Evolutionary conservation across 2,329 filamentous ascomycete genomes (phyloP).

Genomic region (Botrytis pseudocinerea): DNA sequence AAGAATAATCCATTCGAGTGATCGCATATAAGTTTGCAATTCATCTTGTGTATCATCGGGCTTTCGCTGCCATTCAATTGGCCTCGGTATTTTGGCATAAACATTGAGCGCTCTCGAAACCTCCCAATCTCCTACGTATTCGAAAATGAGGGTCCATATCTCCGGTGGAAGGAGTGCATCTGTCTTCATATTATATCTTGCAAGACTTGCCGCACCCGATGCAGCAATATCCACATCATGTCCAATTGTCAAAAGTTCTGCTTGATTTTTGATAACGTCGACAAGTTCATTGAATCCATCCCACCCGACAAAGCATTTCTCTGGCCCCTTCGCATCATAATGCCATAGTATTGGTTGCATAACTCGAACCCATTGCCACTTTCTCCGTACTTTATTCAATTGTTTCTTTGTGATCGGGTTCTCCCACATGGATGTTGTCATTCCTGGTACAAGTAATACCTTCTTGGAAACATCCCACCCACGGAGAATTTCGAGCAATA

Average conservation of each 20-base stretch:
- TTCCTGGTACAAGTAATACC: slow-evolving; percentile 80
- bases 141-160: slow-evolving; percentile 85
- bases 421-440: slow-evolving; percentile 88
- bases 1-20: slow-evolving; percentile 83
- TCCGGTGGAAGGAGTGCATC: slow-evolving; percentile 69
- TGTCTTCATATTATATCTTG: slow-evolving; percentile 45
- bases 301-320: slow-evolving; percentile 60
- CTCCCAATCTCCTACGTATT: slow-evolving; percentile 87
- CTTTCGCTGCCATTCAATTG: slow-evolving; percentile 67
- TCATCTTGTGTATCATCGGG: slow-evolving; percentile 63
- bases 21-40: slow-evolving; percentile 70
- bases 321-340: slow-evolving; percentile 59
- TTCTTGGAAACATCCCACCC: slow-evolving; percentile 87
- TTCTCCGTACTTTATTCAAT: slow-evolving; percentile 75
- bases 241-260: slow-evolving; percentile 72
- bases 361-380: slow-evolving; percentile 85
- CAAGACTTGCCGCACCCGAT: slow-evolving; percentile 44
- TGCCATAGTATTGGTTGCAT: slow-evolving; percentile 81
- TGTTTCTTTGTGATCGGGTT: slow-evolving; percentile 88
- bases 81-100: slow-evolving; percentile 74
- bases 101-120: slow-evolving; percentile 78
- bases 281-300: slow-evolving; percentile 70
- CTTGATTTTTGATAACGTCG: slow-evolving; percentile 73
- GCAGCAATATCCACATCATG: slow-evolving; percentile 57
- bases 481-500: slow-evolving; percentile 77